Percentiles rank a stretch among this genome's conserved stretches.
These are phyloP conservation scores for Colletotrichum tofieldiae DNA, from an alignment of 2,329 filamentous ascomycete genomes.

Conservation along the genomic window DNA sequence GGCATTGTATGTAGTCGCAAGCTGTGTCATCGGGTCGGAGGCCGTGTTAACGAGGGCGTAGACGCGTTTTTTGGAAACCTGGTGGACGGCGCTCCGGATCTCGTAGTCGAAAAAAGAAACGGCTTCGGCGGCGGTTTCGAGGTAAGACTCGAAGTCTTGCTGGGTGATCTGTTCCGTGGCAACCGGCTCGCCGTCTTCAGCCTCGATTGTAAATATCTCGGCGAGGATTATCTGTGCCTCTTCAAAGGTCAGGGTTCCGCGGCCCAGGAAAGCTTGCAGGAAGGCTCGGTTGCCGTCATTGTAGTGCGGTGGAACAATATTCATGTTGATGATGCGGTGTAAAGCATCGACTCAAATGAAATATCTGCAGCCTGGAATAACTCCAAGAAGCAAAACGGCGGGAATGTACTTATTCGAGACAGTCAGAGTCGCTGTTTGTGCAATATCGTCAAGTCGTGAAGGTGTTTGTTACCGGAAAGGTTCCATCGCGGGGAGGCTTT, in stretches of 20 bases:
- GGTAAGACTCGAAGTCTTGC: conserved; percentile 77
- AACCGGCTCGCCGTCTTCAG: conserved; percentile 55
- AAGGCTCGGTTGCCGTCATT: conserved; percentile 86
- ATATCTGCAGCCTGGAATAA: not conserved
- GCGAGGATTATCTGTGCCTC: conserved; percentile 84
- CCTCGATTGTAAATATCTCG: conserved; percentile 76
- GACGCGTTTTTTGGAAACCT: conserved; percentile 76
- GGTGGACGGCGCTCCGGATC: conserved; percentile 82
- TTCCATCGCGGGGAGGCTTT: conserved; percentile 1
- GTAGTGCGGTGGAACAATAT: conserved; percentile 55
- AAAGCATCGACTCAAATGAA: not conserved
- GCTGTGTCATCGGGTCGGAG: conserved; percentile 87
- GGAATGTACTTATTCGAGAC: not conserved
- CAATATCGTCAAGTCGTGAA: not conserved
- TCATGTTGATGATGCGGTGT: conserved; percentile 27
- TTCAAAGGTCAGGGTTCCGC: conserved; percentile 81
- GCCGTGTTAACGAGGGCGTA: conserved; percentile 92
- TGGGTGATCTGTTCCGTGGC: conserved; percentile 76
- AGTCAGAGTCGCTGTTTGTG: not conserved
- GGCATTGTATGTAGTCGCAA: conserved; percentile 84
- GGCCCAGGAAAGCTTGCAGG: conserved; percentile 88
- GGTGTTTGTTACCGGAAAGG: not conserved
- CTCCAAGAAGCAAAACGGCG: not conserved
- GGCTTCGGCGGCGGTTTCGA: conserved; percentile 79
- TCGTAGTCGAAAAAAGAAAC: conserved; percentile 90